Evolutionary conservation across 2,329 filamentous ascomycete genomes (phyloP), one percentile per base, ranked within the genome.

Genomic region (Pyricularia sp.): DNA sequence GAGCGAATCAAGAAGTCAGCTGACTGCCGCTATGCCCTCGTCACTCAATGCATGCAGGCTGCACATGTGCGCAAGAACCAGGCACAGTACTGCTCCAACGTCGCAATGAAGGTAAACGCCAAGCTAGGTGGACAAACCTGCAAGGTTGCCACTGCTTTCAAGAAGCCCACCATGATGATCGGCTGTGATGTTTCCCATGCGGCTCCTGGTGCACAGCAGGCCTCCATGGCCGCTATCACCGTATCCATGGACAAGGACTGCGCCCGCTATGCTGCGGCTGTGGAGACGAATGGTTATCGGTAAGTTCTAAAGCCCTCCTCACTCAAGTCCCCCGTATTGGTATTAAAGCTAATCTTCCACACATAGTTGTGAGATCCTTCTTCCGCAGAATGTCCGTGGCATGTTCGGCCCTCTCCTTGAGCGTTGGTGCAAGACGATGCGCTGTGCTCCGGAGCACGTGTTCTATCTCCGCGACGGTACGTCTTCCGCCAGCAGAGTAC

Each of bases 71-170:
- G 81, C 55, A 90, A 90, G 76, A 87, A 86, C 20, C 87, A 91
- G 26, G 85, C 85, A 0, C 95, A 99, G 74, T 98, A 98, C 79
- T 90, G 92, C 74, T 95, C 92, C 0, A 99, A 99, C 71, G 93
- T 99, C 0, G 86, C 89, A 72, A 95, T 99, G 92, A 99, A 99
- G 81, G 88, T 99, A 72, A 98, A 99, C 74, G 91, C 92, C 3
- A 99, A 99, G 81, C 85, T 99, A 2, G 95, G 95, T 17, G 95
- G 95, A 6, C 85, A 87, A 0, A 97, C 93, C 0, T 89, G 79
- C 26, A 75, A 78, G 69, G 30, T 64, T 61, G 1, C 69, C 69
- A 9, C 11, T 20, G 83, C 82, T 71, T 85, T 84, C 73, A 75
- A 76, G 1, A 76, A 75, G 0, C 85, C 88, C 0, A 95, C 93